Evolutionary conservation across 1,284 basidiomycete species (phyloP), one percentile per base, ranked within the genome.

Genomic region (Hypsizygus ulmarius): DNA sequence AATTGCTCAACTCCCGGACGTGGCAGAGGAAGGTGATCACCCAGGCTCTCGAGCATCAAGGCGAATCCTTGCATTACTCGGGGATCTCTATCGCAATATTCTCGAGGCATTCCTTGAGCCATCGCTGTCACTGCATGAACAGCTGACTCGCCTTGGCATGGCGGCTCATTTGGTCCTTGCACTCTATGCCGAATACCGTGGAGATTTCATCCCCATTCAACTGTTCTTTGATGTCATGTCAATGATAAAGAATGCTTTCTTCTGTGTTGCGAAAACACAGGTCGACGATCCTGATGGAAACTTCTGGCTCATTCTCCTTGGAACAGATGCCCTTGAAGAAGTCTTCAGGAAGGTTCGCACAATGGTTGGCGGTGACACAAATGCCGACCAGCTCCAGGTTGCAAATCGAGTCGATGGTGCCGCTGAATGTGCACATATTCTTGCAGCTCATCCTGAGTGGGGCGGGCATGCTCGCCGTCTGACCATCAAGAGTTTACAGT

Each of bases 201-300:
- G 50, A 6, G 32, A 53, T 3, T 64, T 70, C 47, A 59, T 70
- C 5, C 64, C 62, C 0, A 55, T 52, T 0, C 58, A 57, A 34
- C 51, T 60, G 0, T 70, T 60, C 50, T 45, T 60, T 27, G 61
- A 69, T 36, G 49, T 65, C 15, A 59, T 61, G 57, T 50, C 50
- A 3, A 66, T 67, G 62, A 59, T 69, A 30, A 68, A 69, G 50
- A 68, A 66, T 51, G 57, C 56, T 0, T 67, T 56, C 43, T 69
- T 69, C 49, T 66, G 62, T 35, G 56, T 60, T 19, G 56, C 56
- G 6, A 62, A 61, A 25, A 33, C 47, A 2, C 51, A 71, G 44
- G 35, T 59, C 3, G 62, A 67, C 39, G 45, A 63, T 42, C 67
- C 67, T 0, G 36, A 51, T 66, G 50, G 43, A 9, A 64, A 2